Percentiles rank a stretch among this genome's conserved stretches.
Conservation (phyloP, 192 early-diverging fungal species). For the Gigaspora rosea region DNA sequence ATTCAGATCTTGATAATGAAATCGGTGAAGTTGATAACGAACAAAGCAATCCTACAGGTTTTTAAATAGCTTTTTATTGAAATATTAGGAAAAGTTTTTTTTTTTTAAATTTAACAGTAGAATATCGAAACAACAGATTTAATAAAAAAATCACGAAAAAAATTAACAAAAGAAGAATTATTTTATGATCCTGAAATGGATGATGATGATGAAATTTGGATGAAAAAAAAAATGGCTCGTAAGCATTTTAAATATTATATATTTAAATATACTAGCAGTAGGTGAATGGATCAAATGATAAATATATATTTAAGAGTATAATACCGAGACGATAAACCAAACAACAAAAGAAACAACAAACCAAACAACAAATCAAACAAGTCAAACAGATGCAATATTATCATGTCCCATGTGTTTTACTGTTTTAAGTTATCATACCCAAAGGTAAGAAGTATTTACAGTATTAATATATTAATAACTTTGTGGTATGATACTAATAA, state of each 20-base stretch:
- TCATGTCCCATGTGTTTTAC: slow-evolving; percentile 66
- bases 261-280: too few relatives aligned
- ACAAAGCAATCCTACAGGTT: too few relatives aligned
- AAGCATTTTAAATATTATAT: slow-evolving; percentile 15
- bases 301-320: slow-evolving; percentile 1
- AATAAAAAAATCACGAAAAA: background rate
- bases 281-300: background rate
- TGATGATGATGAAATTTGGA: slow-evolving; percentile 56
- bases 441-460: slow-evolving; percentile 45
- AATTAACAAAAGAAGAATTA: slow-evolving; percentile 49
- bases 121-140: background rate
- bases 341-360: too few relatives aligned
- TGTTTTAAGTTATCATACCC: slow-evolving; percentile 60
- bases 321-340: slow-evolving; percentile 1
- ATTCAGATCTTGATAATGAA: too few relatives aligned
- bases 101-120: too few relatives aligned
- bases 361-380: slow-evolving; percentile 23
- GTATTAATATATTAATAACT: background rate
- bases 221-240: slow-evolving; percentile 55
- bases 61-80: too few relatives aligned
- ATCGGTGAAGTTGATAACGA: too few relatives aligned
- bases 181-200: slow-evolving; percentile 60
- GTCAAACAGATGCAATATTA: slow-evolving; percentile 56
- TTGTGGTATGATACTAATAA: background rate
- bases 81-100: too few relatives aligned